Base-by-base conservation (phyloP, 257 asterid genomes). In the Scutellaria galericulata region DNA sequence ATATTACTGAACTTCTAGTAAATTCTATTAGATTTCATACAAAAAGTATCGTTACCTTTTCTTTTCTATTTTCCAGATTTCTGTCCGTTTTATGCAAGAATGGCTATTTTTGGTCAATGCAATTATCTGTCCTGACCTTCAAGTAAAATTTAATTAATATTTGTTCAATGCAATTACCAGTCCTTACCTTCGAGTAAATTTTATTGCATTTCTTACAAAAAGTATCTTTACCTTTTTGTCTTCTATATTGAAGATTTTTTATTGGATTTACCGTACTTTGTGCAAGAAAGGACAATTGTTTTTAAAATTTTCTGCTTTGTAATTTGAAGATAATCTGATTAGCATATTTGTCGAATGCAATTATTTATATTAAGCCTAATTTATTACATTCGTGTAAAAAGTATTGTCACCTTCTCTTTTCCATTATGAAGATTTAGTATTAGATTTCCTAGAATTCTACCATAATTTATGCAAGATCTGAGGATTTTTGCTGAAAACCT, bases 251-350 rank as follows among this genome's bases (percentile, higher is more conserved):
- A 37, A 14, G 5, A 6, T 55, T 24, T 71, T 58, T 3, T 13
- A 35, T 40, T 60, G 44, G 27, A 60, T 68, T 75, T 68, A 15
- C 6, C 14, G 11, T 11, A 46, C 11, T 56, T 27, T 66, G 22
- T 39, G 65, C 48, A 8, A 7, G 45, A 14, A 37, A 2, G 22
- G 50, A 55, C 24, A 8, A 47, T 7, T 64, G 5, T 64, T 71
- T 68, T 45, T 54, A 40, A 56, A 22, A 13, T 12, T 46, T 40
- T 56, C 24, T 74, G 68, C 37, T 24, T 64, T 44, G 47, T 64
- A 53, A 51, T n/a, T 63, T n/a, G 42, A 22, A 7, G 9, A 5
- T 64, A 24, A n/a, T 11, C 27, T 22, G 18, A 72, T 18, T 11
- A 18, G 31, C 60, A 20, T 54, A 54, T 18, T 20, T 20, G 37